Evolutionary conservation across 179 eudicot genomes (phyloP).

Genomic region (Beta lomatogona): DNA sequence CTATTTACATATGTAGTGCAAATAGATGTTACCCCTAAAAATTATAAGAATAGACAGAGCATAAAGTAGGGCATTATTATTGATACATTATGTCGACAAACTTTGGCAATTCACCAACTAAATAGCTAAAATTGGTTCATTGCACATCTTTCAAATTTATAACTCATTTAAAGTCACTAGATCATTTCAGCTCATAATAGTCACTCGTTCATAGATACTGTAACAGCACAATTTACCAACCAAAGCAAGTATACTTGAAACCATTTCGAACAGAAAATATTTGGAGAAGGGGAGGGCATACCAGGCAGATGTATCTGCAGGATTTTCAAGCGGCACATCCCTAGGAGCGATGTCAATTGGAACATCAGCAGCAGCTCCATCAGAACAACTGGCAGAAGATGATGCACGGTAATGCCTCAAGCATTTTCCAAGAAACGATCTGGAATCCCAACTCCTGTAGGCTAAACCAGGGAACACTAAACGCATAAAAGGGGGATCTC

Average conservation of each 20-base stretch:
- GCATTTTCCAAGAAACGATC: slow-evolving; percentile 25
- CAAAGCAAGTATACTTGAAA: neutral
- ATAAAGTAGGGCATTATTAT: neutral
- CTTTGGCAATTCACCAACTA: neutral
- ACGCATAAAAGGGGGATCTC: slow-evolving; percentile 5
- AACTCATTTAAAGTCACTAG: neutral
- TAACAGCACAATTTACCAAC: neutral
- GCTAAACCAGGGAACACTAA: slow-evolving; percentile 10
- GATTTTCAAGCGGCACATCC: slow-evolving; percentile 22
- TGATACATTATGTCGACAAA: neutral
- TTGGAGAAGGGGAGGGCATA: slow-evolving; percentile 11
- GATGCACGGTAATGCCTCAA: slow-evolving; percentile 28
- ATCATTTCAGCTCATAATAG: neutral
- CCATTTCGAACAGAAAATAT: neutral
- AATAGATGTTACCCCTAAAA: neutral
- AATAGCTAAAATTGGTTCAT: neutral
- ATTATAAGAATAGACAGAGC: neutral
- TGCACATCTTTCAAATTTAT: neutral
- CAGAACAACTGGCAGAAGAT: slow-evolving; percentile 26
- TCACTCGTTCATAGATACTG: neutral
- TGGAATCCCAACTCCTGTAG: slow-evolving; percentile 18
- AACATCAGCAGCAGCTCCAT: slow-evolving; percentile 33
- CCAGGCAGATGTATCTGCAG: slow-evolving; percentile 29
- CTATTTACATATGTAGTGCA: neutral
- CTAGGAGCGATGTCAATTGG: slow-evolving; percentile 26